Conservation (phyloP, 2,329 filamentous ascomycete species). For the Diaporthe australafricana region DNA sequence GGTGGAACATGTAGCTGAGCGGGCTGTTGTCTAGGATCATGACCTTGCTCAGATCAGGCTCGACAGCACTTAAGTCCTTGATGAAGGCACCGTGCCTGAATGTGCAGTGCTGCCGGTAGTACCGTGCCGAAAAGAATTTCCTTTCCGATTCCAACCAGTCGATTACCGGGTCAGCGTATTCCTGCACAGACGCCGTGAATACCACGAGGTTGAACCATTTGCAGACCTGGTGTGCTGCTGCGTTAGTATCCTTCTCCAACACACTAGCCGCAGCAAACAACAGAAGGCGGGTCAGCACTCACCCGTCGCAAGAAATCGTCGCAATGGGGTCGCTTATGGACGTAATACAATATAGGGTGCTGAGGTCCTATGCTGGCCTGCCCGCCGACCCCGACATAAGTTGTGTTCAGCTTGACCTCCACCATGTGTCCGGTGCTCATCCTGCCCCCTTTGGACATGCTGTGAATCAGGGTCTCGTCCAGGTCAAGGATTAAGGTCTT, state of each 20-base stretch:
- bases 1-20: slow-evolving; percentile 97
- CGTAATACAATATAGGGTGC: slow-evolving; percentile 97
- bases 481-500: slow-evolving; percentile 97
- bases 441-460: slow-evolving; percentile 93
- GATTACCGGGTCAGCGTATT: slow-evolving; percentile 98
- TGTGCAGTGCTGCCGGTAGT: slow-evolving; percentile 97
- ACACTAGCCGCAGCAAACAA: neutral
- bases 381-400: slow-evolving; percentile 74
- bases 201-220: slow-evolving; percentile 99
- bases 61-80: slow-evolving; percentile 95
- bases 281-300: slow-evolving; percentile 43
- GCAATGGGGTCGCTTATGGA: slow-evolving; percentile 96
- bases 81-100: slow-evolving; percentile 96
- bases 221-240: slow-evolving; percentile 69
- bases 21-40: slow-evolving; percentile 99
- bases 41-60: slow-evolving; percentile 96
- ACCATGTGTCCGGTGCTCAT: slow-evolving; percentile 99
- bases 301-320: slow-evolving; percentile 94
- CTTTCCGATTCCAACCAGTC: slow-evolving; percentile 98
- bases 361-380: slow-evolving; percentile 80
- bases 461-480: slow-evolving; percentile 98
- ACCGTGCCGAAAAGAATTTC: slow-evolving; percentile 94
- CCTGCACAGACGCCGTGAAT: slow-evolving; percentile 97
- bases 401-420: slow-evolving; percentile 88
- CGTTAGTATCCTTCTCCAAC: slow-evolving; percentile 7